Evolutionary conservation across 2,329 filamentous ascomycete species (phyloP).

Genomic region (Beauveria australis): DNA sequence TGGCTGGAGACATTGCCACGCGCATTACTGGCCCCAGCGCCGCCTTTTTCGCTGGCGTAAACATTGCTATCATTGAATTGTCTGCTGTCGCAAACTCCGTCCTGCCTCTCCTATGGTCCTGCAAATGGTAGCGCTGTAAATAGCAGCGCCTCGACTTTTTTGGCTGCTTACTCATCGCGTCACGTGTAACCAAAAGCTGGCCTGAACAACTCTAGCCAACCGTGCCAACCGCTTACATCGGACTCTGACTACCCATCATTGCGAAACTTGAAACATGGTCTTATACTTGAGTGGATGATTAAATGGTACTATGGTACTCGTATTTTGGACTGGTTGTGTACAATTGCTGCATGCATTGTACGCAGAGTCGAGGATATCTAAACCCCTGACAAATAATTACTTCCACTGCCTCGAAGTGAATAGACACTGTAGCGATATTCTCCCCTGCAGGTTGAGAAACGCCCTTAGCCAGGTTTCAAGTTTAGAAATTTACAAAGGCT

Average conservation of each 20-base stretch:
- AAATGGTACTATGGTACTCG: slow-evolving; percentile 24
- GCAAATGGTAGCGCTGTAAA: background rate
- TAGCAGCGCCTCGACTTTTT: slow-evolving; percentile 17
- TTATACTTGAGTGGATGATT: slow-evolving; percentile 3
- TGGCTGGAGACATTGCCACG: slow-evolving; percentile 32
- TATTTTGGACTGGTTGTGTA: slow-evolving; percentile 21
- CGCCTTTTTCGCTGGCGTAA: slow-evolving; percentile 54
- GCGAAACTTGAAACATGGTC: background rate
- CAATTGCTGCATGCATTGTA: slow-evolving; percentile 24
- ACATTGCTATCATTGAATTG: slow-evolving; percentile 42
- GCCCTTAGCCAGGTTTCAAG: slow-evolving; percentile 3
- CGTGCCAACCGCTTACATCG: slow-evolving; percentile 1
- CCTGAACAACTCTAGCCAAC: background rate
- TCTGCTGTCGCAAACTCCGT: slow-evolving; percentile 6
- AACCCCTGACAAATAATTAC: slow-evolving; percentile 27
- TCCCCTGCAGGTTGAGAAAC: background rate
- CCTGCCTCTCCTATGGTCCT: background rate
- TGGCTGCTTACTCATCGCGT: slow-evolving; percentile 26
- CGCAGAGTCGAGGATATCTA: slow-evolving; percentile 33
- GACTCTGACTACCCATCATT: background rate
- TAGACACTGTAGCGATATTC: slow-evolving; percentile 6
- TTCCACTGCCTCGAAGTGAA: slow-evolving; percentile 19
- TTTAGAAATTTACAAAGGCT: slow-evolving; percentile 24
- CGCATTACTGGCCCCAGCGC: slow-evolving; percentile 48
- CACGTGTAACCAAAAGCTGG: slow-evolving; percentile 18